Conservation (phyloP, 179 eudicot species). For the Beta lomatogona region DNA sequence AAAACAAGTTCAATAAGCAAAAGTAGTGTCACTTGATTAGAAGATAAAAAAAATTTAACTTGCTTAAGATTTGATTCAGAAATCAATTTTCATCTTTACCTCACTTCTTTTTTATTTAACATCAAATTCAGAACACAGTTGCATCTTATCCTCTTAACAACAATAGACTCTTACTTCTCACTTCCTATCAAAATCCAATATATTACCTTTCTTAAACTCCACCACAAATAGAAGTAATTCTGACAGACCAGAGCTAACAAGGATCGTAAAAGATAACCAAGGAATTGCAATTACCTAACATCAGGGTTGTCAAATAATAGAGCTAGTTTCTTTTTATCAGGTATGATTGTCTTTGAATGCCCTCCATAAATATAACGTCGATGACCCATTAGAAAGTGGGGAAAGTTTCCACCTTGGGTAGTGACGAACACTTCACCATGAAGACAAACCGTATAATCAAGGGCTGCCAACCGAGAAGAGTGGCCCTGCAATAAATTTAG, state of each 20-base stretch:
- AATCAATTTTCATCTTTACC: no score
- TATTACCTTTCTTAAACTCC: not conserved
- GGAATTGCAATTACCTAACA: slow-evolving; percentile 58
- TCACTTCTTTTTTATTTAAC: no score
- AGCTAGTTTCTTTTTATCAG: slow-evolving; percentile 88
- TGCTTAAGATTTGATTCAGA: no score
- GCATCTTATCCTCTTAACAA: not conserved
- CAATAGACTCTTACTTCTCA: not conserved
- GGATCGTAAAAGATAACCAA: not conserved
- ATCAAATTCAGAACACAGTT: not conserved
- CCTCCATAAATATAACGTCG: slow-evolving; percentile 88
- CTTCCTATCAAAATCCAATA: not conserved
- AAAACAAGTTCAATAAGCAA: no score
- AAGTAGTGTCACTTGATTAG: no score
- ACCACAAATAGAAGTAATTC: not conserved
- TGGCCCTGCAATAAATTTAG: slow-evolving; percentile 62
- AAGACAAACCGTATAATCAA: slow-evolving; percentile 96
- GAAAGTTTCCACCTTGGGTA: slow-evolving; percentile 98
- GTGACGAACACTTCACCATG: slow-evolving; percentile 93
- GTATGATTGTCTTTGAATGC: slow-evolving; percentile 84
- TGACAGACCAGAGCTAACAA: not conserved
- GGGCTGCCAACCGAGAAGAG: slow-evolving; percentile 94
- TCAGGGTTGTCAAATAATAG: slow-evolving; percentile 80
- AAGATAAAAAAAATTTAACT: no score
- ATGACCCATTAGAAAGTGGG: slow-evolving; percentile 96